Percentiles rank a stretch among this genome's conserved stretches.
Evolutionary conservation across 208 protist species (phyloP).

Genomic region (Balamuthia mandrillaris): DNA sequence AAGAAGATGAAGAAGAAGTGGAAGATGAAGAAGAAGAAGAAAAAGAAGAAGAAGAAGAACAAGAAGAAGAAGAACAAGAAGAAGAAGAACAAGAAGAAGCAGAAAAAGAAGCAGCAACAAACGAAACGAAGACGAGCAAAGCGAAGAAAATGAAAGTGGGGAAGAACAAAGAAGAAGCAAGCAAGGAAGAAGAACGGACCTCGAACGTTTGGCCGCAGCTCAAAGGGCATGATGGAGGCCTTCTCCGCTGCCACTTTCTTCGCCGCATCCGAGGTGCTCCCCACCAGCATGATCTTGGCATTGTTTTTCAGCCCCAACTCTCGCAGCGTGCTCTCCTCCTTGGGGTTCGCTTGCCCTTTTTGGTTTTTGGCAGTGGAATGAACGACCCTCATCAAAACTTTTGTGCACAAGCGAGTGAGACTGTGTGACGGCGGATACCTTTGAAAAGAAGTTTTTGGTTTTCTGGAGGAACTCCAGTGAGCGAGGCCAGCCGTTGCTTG

Average conservation of each 20-base stretch:
- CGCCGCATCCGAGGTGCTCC: background rate
- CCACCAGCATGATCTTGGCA: constrained; percentile 9
- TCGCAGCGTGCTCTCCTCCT: background rate
- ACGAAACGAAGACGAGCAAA: too few relatives aligned
- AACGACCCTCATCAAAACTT: background rate
- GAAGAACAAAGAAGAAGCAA: too few relatives aligned
- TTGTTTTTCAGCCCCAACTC: background rate
- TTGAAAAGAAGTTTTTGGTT: constrained; percentile 5
- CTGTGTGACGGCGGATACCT: too few relatives aligned
- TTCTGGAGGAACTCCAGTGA: background rate
- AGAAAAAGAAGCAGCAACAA: too few relatives aligned
- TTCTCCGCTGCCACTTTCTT: background rate
- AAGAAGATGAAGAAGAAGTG: too few relatives aligned
- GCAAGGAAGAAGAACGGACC: background rate
- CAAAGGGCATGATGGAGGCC: background rate
- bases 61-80: too few relatives aligned
- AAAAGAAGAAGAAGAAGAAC: too few relatives aligned
- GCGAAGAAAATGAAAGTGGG: too few relatives aligned
- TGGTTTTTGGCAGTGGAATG: background rate
- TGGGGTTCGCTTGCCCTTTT: background rate
- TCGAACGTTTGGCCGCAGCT: background rate
- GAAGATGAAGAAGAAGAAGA: too few relatives aligned
- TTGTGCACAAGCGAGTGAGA: too few relatives aligned
- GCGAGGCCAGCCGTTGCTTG: background rate
- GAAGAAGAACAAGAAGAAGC: too few relatives aligned